Percentiles rank a stretch among this genome's conserved stretches.
phyloP scores from a whole-genome alignment of 768 basidiomycete genomes.

The Termitomyces sp. region DNA sequence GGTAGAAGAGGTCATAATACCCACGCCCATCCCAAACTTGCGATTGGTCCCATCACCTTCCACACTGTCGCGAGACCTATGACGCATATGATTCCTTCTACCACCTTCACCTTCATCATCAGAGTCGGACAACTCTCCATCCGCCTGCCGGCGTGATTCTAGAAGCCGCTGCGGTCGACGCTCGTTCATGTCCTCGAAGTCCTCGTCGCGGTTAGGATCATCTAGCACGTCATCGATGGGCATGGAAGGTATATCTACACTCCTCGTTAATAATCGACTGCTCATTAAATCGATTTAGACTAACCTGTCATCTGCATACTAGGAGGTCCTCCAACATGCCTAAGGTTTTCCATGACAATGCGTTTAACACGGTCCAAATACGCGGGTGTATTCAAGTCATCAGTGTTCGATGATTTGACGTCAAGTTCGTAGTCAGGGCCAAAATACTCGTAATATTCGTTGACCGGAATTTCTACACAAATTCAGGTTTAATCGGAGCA shows the following conservation, averaged over 20 bases:
- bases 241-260: conserved; percentile 74
- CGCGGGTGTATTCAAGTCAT: conserved; percentile 89
- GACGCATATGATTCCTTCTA: conserved; percentile 62
- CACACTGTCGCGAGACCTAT: conserved; percentile 50
- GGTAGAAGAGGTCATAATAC: conserved; percentile 63
- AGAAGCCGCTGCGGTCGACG: conserved; percentile 74
- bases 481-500: not conserved
- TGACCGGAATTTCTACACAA: conserved; percentile 79
- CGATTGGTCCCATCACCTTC: conserved; percentile 40
- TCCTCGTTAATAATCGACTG: not conserved
- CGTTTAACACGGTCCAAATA: conserved; percentile 92
- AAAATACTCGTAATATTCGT: conserved; percentile 99
- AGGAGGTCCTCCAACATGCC: conserved; percentile 84
- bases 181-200: conserved; percentile 71
- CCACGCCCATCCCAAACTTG: conserved; percentile 65
- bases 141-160: conserved; percentile 78
- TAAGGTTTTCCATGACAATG: conserved; percentile 88
- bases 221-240: conserved; percentile 86
- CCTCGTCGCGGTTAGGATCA: conserved; percentile 79
- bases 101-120: conserved; percentile 96
- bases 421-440: conserved; percentile 96
- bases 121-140: conserved; percentile 92
- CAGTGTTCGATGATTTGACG: conserved; percentile 91
- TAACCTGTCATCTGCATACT: conserved; percentile 88
- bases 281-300: conserved; percentile 13